A percentile compares a stretch with the other conserved stretches of the same genome.
phyloP scores from a whole-genome alignment of 305 asterid species.

The Fraxinus paxiana region DNA sequence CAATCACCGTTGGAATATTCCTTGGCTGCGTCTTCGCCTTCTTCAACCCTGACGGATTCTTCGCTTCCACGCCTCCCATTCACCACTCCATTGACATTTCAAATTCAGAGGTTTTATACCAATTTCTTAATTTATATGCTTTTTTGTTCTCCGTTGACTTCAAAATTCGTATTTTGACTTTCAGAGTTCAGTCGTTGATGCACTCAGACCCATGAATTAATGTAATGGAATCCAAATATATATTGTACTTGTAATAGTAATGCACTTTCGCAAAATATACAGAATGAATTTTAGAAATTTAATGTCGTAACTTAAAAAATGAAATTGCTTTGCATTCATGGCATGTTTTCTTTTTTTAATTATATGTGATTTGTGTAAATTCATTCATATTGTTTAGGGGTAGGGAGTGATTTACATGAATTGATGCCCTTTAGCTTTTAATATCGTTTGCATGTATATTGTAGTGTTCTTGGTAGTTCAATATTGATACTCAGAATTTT shows the following conservation, averaged over 20 bases:
- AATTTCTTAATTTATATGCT: not conserved
- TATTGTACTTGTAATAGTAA: not conserved
- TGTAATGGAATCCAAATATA: not conserved
- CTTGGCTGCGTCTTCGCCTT: slow-evolving; percentile 48
- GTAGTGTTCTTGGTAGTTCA: not conserved
- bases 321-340: not conserved
- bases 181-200: not conserved
- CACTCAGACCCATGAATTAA: not conserved
- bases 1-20: slow-evolving; percentile 41
- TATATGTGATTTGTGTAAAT: not conserved
- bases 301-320: not conserved
- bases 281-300: not conserved
- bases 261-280: not conserved
- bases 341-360: not conserved
- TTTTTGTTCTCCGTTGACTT: slow-evolving; percentile 19
- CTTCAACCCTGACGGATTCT: slow-evolving; percentile 38
- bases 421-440: not conserved
- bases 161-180: slow-evolving; percentile 16
- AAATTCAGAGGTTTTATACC: slow-evolving; percentile 34
- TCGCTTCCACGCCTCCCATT: slow-evolving; percentile 23
- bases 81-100: slow-evolving; percentile 23
- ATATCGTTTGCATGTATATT: not conserved
- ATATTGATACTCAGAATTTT: not conserved
- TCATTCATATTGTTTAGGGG: not conserved
- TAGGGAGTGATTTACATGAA: not conserved